These are phyloP conservation scores for Ceratocystis huliohia DNA, from an alignment of 2,329 filamentous ascomycete genomes.

Conservation along the genomic window DNA sequence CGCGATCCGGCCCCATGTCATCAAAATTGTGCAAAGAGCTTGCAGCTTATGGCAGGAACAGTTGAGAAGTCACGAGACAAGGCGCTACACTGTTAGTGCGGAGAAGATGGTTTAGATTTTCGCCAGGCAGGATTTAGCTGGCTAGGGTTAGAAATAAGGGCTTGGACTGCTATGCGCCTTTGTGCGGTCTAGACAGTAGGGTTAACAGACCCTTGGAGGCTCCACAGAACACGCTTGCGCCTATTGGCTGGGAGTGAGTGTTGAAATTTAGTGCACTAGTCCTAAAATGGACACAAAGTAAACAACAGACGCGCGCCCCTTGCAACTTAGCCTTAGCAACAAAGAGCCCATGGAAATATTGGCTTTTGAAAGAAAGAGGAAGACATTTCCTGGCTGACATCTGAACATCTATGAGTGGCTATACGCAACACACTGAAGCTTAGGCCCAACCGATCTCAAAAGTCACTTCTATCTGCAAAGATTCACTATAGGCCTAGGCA, in stretches of 20 bases:
- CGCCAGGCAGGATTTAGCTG: background rate
- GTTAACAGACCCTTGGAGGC: background rate
- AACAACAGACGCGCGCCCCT: constrained; percentile 28
- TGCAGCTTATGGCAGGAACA: background rate
- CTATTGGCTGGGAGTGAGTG: constrained; percentile 10
- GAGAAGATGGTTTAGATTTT: background rate
- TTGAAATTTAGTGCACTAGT: constrained; percentile 25
- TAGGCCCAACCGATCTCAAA: too few relatives aligned
- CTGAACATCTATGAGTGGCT: too few relatives aligned
- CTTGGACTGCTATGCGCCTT: too few relatives aligned
- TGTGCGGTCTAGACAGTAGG: background rate
- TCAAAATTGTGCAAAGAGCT: constrained; percentile 1
- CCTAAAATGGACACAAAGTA: constrained; percentile 31
- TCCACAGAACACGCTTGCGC: background rate
- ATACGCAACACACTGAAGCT: too few relatives aligned
- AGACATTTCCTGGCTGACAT: too few relatives aligned
- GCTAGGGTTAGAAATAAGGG: too few relatives aligned
- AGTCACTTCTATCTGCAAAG: too few relatives aligned
- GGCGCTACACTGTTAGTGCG: constrained; percentile 1
- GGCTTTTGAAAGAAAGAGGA: too few relatives aligned
- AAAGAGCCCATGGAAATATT: background rate
- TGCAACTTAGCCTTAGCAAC: constrained; percentile 4
- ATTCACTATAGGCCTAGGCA: too few relatives aligned
- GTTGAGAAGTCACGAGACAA: background rate
- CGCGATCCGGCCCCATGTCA: constrained; percentile 13